A percentile compares a stretch with the other conserved stretches of the same genome.
phyloP scores from a whole-genome alignment of 306 rosid species.

The Mucuna pruriens region DNA sequence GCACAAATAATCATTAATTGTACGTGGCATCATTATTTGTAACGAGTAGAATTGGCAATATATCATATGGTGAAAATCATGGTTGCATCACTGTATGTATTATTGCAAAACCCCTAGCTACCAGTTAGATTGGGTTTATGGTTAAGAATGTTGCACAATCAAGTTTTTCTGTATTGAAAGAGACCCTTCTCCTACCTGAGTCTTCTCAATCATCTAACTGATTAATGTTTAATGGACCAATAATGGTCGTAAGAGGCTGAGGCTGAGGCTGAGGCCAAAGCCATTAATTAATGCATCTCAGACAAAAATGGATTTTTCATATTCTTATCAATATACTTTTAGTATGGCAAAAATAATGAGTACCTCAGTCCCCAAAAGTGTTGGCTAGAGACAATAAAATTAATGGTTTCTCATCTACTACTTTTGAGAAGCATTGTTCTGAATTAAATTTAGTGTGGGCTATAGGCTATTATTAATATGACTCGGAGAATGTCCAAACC shows the following conservation, averaged over 20 bases:
- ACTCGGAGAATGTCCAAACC: slow-evolving; percentile 40
- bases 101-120: background rate
- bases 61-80: background rate
- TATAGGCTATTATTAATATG: slow-evolving; percentile 21
- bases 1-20: background rate
- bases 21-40: background rate
- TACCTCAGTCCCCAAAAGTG: background rate
- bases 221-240: slow-evolving; percentile 1
- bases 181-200: slow-evolving; percentile 37
- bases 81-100: background rate
- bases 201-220: background rate
- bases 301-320: slow-evolving; percentile 23
- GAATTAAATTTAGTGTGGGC: slow-evolving; percentile 47
- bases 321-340: background rate
- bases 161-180: slow-evolving; percentile 35
- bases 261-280: slow-evolving; percentile 7
- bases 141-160: slow-evolving; percentile 5
- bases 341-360: background rate
- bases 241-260: slow-evolving; percentile 25
- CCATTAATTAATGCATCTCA: slow-evolving; percentile 30
- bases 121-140: background rate
- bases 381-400: slow-evolving; percentile 11
- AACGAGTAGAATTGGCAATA: background rate
- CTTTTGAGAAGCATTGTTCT: background rate
- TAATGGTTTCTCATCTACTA: slow-evolving; percentile 31